Evolutionary conservation across 345 rosid genomes (phyloP).

Genomic region (Heritiera fomes): DNA sequence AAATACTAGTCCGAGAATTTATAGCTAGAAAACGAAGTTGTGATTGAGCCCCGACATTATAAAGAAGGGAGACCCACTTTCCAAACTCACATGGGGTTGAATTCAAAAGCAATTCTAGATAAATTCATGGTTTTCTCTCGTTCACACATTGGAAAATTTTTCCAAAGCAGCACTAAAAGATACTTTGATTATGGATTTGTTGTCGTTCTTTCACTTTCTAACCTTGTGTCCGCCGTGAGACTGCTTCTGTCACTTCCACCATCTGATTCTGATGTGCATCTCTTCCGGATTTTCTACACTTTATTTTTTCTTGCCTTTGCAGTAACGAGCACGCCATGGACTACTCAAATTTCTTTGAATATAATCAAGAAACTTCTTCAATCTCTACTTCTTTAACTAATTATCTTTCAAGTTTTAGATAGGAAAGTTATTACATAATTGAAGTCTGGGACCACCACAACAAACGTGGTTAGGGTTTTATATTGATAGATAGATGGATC

Average conservation of each 20-base stretch:
- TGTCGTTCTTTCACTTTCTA: not conserved
- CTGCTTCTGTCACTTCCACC: not conserved
- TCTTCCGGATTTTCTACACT: not conserved
- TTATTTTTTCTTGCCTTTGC: not conserved
- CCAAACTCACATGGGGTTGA: not conserved
- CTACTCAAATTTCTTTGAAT: not conserved
- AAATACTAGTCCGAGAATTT: not conserved
- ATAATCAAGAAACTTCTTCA: not conserved
- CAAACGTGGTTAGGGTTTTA: not conserved
- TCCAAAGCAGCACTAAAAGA: not conserved
- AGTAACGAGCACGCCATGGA: not conserved
- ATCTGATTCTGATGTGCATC: not conserved
- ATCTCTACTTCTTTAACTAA: no score
- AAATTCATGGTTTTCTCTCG: not conserved
- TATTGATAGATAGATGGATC: not conserved
- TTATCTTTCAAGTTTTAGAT: no score
- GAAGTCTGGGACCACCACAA: not conserved
- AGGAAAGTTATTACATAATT: not conserved
- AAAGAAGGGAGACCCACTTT: not conserved
- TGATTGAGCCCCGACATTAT: not conserved
- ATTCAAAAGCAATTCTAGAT: not conserved
- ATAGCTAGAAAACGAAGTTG: not conserved
- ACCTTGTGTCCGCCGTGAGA: not conserved
- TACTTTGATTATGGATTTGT: not conserved
- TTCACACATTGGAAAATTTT: not conserved